Conservation (phyloP, 495 filamentous ascomycete species). For the Hypoxylon rickii region DNA sequence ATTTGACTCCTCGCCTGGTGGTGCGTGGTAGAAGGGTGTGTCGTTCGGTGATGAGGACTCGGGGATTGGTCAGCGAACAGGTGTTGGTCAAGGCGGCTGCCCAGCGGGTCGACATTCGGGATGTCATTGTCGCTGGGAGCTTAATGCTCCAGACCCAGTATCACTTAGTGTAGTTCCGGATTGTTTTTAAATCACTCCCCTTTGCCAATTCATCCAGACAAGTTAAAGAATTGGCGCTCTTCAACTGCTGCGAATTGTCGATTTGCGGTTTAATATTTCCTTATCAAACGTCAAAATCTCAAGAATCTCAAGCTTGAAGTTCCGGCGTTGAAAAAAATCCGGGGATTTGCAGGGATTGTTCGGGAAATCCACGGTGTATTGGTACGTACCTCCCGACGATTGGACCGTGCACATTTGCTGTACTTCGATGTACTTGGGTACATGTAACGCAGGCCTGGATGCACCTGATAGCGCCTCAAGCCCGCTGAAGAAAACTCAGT, state of each 20-base stretch:
- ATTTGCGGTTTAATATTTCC: too few species aligned
- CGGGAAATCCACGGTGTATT: conserved; percentile 24
- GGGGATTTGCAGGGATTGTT: conserved; percentile 15
- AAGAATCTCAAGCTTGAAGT: conserved; percentile 19
- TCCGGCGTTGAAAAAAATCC: conserved; percentile 33
- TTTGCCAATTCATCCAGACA: not conserved
- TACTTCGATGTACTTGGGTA: too few species aligned
- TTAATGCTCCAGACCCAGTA: not conserved
- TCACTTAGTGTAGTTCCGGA: not conserved
- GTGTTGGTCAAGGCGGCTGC: conserved; percentile 32
- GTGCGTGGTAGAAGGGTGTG: conserved; percentile 51
- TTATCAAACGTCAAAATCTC: not conserved
- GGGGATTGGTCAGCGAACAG: conserved; percentile 33
- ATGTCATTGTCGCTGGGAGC: conserved; percentile 55
- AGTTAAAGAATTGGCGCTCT: not conserved
- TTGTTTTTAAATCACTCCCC: not conserved
- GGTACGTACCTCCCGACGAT: conserved; percentile 18
- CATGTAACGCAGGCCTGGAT: too few species aligned
- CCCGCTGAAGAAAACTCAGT: too few species aligned
- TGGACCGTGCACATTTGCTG: too few species aligned
- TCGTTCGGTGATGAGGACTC: conserved; percentile 43
- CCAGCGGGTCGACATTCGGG: conserved; percentile 57
- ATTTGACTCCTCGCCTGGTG: conserved; percentile 54
- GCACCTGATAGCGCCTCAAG: too few species aligned
- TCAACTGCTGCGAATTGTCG: not conserved